phyloP scores from a whole-genome alignment of 371 early-diverging fungal species.

The Mortierella sp. region DNA sequence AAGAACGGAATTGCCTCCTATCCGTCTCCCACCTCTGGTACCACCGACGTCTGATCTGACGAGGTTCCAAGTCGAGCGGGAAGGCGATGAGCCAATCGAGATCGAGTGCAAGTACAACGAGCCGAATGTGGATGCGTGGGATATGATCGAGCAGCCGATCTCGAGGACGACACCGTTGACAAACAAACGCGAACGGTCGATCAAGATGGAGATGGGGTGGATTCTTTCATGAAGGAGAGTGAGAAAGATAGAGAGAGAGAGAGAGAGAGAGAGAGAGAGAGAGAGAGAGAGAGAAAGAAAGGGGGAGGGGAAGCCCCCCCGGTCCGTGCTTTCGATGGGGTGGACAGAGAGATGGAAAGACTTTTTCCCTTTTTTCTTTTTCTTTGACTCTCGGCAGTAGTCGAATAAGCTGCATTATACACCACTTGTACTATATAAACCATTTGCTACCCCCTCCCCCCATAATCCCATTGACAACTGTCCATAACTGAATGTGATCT shows the following conservation, averaged over 20 bases:
- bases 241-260: too few relatives aligned
- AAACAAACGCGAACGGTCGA: constrained; percentile 39
- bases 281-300: background rate
- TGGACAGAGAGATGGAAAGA: background rate
- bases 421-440: too few relatives aligned
- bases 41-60: constrained; percentile 7
- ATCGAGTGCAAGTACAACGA: constrained; percentile 53
- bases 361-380: background rate
- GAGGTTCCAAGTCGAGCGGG: constrained; percentile 31
- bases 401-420: too few relatives aligned
- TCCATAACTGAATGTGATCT: too few relatives aligned
- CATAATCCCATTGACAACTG: too few relatives aligned
- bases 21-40: constrained; percentile 1
- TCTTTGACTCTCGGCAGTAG: too few relatives aligned
- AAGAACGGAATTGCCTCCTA: constrained; percentile 23
- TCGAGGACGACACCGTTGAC: constrained; percentile 35
- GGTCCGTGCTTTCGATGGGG: background rate
- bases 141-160: constrained; percentile 49
- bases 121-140: constrained; percentile 52
- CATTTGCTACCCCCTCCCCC: too few relatives aligned
- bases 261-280: constrained; percentile 1
- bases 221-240: constrained; percentile 34
- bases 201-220: constrained; percentile 56
- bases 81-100: constrained; percentile 26
- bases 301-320: too few relatives aligned